Conservation (phyloP, 1,139 yeast genomes). For the Hemisphaericaspora subhashii region DNA sequence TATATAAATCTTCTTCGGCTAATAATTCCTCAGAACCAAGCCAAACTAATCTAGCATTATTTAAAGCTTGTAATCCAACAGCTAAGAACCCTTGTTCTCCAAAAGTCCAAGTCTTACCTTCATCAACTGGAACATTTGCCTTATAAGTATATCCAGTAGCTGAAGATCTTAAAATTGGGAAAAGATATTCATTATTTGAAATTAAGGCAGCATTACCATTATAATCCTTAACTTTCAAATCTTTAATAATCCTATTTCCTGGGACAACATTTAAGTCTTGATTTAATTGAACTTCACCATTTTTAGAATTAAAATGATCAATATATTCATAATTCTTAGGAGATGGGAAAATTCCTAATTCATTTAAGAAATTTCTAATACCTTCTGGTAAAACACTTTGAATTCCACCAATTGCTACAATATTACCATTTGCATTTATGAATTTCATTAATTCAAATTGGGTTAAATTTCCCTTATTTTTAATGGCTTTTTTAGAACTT, state of each 20-base stretch:
- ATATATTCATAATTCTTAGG: conserved; percentile 68
- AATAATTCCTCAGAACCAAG: conserved; percentile 65
- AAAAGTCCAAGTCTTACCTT: conserved; percentile 68
- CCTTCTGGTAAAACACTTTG: conserved; percentile 58
- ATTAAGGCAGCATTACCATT: conserved; percentile 44
- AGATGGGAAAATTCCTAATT: conserved; percentile 81
- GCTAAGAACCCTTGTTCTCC: conserved; percentile 79
- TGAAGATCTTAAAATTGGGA: conserved; percentile 73
- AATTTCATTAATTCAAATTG: conserved; percentile 45
- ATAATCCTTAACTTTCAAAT: conserved; percentile 23
- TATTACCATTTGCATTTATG: conserved; percentile 65
- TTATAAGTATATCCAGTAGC: conserved; percentile 62
- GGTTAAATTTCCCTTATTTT: conserved; percentile 31
- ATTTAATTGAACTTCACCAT: conserved; percentile 27
- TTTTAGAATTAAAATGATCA: conserved; percentile 59
- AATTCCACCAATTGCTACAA: conserved; percentile 53
- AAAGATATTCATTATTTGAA: conserved; percentile 54
- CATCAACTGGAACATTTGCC: conserved; percentile 33
- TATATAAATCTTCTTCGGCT: conserved; percentile 48
- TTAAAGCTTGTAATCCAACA: conserved; percentile 80
- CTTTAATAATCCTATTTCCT: conserved; percentile 22
- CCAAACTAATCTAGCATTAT: conserved; percentile 82
- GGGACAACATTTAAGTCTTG: conserved; percentile 26
- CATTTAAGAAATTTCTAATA: conserved; percentile 65
- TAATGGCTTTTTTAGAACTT: conserved; percentile 34